Percentiles rank a stretch among this genome's conserved stretches.
These are phyloP conservation scores for Malassezia vespertilionis DNA, from an alignment of 1,284 basidiomycete species.

Conservation along the genomic window DNA sequence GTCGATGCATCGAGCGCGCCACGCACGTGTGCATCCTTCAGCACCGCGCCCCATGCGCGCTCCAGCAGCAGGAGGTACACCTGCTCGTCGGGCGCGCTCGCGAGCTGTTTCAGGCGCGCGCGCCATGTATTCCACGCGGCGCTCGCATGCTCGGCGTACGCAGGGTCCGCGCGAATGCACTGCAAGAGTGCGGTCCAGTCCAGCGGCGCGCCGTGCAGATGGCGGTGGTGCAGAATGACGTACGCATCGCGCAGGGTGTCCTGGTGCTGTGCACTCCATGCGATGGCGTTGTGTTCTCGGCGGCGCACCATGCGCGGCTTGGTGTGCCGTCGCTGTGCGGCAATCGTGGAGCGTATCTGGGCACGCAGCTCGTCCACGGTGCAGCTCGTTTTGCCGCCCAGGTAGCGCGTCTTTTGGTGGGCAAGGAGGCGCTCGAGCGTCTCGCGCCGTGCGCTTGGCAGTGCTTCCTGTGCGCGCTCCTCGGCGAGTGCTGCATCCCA, in stretches of 20 bases:
- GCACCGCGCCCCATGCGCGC: conserved; percentile 67
- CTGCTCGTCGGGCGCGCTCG: conserved; percentile 58
- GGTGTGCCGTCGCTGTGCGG: not conserved
- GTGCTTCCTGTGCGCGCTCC: conserved; percentile 51
- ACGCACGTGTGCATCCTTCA: conserved; percentile 61
- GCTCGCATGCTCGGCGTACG: conserved; percentile 44
- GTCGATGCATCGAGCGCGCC: conserved; percentile 61
- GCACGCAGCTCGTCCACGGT: conserved; percentile 58
- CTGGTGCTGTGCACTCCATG: conserved; percentile 45
- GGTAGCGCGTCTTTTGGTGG: conserved; percentile 7
- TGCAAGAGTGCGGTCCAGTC: conserved; percentile 64
- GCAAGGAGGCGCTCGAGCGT: conserved; percentile 8
- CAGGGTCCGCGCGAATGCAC: conserved; percentile 57
- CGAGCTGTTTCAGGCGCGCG: conserved; percentile 54
- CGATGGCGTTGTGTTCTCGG: not conserved
- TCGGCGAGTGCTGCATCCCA: conserved; percentile 57
- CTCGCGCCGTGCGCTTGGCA: conserved; percentile 11
- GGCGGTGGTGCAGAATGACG: conserved; percentile 69
- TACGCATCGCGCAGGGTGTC: conserved; percentile 73
- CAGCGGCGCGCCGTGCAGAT: conserved; percentile 50
- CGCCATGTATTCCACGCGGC: conserved; percentile 50
- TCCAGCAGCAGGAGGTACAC: conserved; percentile 68
- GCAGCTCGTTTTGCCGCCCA: conserved; percentile 14
- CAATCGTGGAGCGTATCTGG: conserved; percentile 3
- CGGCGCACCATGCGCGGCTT: not conserved